Conservation (phyloP, 495 filamentous ascomycete genomes). For the Penicillium turbatum region DNA sequence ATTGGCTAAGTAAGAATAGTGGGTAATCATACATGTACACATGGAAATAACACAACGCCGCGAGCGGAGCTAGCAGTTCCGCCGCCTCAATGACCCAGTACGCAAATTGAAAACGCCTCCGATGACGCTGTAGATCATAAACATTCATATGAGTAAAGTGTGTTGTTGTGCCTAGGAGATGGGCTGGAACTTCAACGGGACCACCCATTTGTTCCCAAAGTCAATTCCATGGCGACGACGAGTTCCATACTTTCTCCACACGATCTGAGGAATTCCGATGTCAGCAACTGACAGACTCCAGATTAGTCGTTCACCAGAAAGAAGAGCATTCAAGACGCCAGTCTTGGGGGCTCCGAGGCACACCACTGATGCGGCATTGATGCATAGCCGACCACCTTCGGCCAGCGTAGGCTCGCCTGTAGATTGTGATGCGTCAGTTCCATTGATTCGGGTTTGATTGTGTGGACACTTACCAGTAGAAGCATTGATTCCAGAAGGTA, state of each 20-base stretch:
- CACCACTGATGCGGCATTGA: conserved; percentile 72
- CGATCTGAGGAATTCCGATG: conserved; percentile 73
- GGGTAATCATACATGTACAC: conserved; percentile 10
- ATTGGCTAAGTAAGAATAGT: neutral
- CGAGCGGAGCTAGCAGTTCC: neutral
- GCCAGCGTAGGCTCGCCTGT: conserved; percentile 48
- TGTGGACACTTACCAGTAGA: conserved; percentile 54
- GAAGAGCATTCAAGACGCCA: conserved; percentile 69
- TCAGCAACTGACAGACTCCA: conserved; percentile 83
- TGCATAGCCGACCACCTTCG: conserved; percentile 69
- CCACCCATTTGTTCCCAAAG: conserved; percentile 81
- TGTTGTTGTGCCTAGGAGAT: neutral
- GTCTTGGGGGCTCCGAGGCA: conserved; percentile 79
- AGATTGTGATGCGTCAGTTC: conserved; percentile 5
- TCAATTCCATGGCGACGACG: conserved; percentile 74
- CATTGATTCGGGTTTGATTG: conserved; percentile 21
- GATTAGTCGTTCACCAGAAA: conserved; percentile 48
- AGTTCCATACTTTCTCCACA: conserved; percentile 83
- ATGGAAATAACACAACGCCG: neutral
- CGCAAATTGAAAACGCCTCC: conserved; percentile 5
- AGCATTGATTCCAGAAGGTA: conserved; percentile 82
- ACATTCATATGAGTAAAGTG: conserved; percentile 1
- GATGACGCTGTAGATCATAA: conserved; percentile 7
- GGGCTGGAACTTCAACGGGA: conserved; percentile 43
- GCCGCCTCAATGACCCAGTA: neutral